Percentiles rank a stretch among this genome's conserved stretches.
phyloP scores from a whole-genome alignment of 2,329 filamentous ascomycete genomes.

The Teratosphaeria pseudoeucalypti region DNA sequence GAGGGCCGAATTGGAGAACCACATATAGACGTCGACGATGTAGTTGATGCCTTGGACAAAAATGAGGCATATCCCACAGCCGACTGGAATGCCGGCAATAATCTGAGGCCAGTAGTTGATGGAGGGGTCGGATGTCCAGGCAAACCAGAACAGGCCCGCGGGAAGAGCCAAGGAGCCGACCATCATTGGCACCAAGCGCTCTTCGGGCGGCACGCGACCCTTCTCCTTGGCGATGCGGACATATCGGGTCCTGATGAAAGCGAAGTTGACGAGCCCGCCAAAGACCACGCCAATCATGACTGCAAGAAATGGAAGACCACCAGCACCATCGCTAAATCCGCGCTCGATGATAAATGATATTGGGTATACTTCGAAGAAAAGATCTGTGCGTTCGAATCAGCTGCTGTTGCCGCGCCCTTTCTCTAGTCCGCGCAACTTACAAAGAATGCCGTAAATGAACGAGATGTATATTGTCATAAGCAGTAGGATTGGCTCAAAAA shows the following conservation, averaged over 20 bases:
- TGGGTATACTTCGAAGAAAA: neutral
- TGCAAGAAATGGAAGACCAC: conserved; percentile 31
- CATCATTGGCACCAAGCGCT: conserved; percentile 40
- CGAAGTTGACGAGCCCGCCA: neutral
- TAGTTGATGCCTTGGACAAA: conserved; percentile 35
- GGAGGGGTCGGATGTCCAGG: conserved; percentile 39
- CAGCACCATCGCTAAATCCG: conserved; percentile 31
- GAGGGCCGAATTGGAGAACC: conserved; percentile 24
- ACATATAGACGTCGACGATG: conserved; percentile 36
- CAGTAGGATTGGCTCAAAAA: conserved; percentile 39
- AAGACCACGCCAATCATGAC: neutral
- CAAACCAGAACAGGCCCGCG: conserved; percentile 43
- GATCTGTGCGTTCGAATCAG: neutral
- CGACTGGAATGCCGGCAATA: conserved; percentile 32
- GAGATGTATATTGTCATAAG: conserved; percentile 36
- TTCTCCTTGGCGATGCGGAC: conserved; percentile 4
- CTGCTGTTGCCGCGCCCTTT: neutral
- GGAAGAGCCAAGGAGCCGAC: conserved; percentile 39
- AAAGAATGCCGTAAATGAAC: conserved; percentile 21
- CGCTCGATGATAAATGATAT: neutral
- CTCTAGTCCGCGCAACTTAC: neutral
- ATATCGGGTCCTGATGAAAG: conserved; percentile 4
- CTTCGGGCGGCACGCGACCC: conserved; percentile 26
- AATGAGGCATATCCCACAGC: conserved; percentile 32
- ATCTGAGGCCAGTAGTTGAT: conserved; percentile 34